Conservation (phyloP, 2,329 filamentous ascomycete species). For the Rachicladosporium sp. region DNA sequence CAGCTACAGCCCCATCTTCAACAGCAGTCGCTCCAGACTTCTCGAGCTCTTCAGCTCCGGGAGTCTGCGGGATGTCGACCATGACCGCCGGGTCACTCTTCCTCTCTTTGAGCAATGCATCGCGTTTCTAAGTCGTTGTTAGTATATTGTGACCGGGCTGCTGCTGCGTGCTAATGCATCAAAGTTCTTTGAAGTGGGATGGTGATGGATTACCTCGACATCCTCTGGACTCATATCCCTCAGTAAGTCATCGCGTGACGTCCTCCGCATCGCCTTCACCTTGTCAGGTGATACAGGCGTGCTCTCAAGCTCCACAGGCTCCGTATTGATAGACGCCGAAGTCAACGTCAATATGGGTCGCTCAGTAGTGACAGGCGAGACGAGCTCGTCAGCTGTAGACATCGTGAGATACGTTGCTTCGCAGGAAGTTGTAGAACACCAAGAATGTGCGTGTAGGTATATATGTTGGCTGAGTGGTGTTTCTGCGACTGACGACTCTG, state of each 20-base stretch:
- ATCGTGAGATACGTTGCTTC: not conserved
- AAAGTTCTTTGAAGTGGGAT: too few relatives aligned
- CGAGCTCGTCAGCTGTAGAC: slow-evolving; percentile 1
- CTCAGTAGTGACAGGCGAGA: slow-evolving; percentile 17
- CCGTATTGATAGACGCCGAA: slow-evolving; percentile 30
- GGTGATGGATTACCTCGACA: slow-evolving; percentile 9
- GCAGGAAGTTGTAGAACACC: too few relatives aligned
- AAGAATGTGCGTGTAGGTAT: too few relatives aligned
- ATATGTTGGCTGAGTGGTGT: too few relatives aligned
- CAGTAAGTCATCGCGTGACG: slow-evolving; percentile 3
- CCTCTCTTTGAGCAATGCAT: slow-evolving; percentile 24
- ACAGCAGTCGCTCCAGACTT: not conserved
- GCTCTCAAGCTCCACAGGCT: slow-evolving; percentile 34
- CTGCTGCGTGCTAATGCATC: too few relatives aligned
- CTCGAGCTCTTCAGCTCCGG: slow-evolving; percentile 33
- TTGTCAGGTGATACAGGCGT: slow-evolving; percentile 19
- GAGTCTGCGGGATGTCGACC: slow-evolving; percentile 32
- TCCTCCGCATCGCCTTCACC: slow-evolving; percentile 1
- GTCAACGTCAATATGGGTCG: slow-evolving; percentile 26
- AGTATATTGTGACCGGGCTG: too few relatives aligned
- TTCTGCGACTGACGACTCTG: too few relatives aligned
- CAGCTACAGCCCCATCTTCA: not conserved
- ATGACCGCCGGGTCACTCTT: slow-evolving; percentile 33
- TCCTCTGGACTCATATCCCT: slow-evolving; percentile 13
- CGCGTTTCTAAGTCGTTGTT: slow-evolving; percentile 22